These are phyloP conservation scores for Rhizoctonia solani DNA, from an alignment of 1,284 basidiomycete species.

Conservation along the genomic window DNA sequence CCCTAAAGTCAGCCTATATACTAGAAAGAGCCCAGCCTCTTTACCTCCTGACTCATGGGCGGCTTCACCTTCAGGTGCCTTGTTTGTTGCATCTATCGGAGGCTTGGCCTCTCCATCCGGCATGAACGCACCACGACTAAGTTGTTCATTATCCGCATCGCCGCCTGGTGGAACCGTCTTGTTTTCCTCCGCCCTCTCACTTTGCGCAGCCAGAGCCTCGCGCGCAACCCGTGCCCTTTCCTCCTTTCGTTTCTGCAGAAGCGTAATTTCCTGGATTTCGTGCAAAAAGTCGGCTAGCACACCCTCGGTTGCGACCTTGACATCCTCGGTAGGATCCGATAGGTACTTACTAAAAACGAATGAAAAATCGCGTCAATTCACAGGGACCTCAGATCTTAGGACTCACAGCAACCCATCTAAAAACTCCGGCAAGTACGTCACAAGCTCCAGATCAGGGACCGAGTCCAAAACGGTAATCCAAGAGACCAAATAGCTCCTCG, in stretches of 20 bases:
- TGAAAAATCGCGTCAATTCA: constrained; percentile 35
- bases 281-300: constrained; percentile 90
- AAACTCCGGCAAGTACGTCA: constrained; percentile 93
- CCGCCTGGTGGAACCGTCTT: constrained; percentile 48
- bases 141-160: constrained; percentile 44
- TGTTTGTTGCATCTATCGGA: not conserved
- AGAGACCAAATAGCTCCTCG: constrained; percentile 92
- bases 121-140: constrained; percentile 36
- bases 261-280: constrained; percentile 86
- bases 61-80: constrained; percentile 17
- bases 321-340: constrained; percentile 93
- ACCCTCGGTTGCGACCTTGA: constrained; percentile 89
- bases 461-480: constrained; percentile 98
- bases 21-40: constrained; percentile 37
- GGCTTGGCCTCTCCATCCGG: constrained; percentile 33
- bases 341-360: constrained; percentile 81
- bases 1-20: constrained; percentile 33
- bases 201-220: constrained; percentile 44
- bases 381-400: constrained; percentile 9
- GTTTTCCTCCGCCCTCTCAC: constrained; percentile 49
- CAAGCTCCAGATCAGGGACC: constrained; percentile 93
- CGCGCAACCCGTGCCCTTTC: constrained; percentile 49
- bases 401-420: constrained; percentile 89
- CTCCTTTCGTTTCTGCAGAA: constrained; percentile 66
- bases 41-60: constrained; percentile 64